Conservation (phyloP, 2,329 filamentous ascomycete species). For the Calonectria hongkongensis region DNA sequence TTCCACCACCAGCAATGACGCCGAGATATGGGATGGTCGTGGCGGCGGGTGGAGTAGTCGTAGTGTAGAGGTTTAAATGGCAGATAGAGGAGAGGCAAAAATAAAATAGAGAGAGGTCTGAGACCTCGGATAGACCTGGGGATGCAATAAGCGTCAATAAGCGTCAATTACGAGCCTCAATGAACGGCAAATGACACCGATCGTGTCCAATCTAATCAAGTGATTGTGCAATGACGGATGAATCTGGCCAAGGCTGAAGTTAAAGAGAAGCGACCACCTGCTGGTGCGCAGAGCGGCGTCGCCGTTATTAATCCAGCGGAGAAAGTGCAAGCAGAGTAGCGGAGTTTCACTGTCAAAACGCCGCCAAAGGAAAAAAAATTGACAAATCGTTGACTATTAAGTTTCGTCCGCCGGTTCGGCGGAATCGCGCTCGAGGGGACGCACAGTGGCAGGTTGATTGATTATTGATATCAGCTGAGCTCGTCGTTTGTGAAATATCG, state of each 20-base stretch:
- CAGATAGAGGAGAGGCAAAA: background rate
- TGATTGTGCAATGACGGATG: background rate
- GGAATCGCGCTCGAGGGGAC: background rate
- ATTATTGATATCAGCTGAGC: background rate
- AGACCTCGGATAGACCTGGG: background rate
- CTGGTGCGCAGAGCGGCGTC: constrained; percentile 1
- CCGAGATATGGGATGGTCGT: background rate
- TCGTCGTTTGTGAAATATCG: background rate
- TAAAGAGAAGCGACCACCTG: constrained; percentile 7
- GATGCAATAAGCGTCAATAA: constrained; percentile 4
- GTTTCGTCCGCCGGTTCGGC: constrained; percentile 3
- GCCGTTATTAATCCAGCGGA: constrained; percentile 21
- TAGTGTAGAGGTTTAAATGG: no score
- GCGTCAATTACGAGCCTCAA: background rate
- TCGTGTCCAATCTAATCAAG: constrained; percentile 6
- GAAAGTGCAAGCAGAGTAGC: constrained; percentile 19
- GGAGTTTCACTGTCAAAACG: constrained; percentile 34
- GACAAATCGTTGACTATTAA: background rate
- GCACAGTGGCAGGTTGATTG: background rate
- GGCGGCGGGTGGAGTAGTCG: background rate
- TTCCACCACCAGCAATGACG: constrained; percentile 1
- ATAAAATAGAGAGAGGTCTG: background rate
- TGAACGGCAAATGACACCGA: background rate
- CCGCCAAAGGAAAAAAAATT: constrained; percentile 12
- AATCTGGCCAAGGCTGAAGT: constrained; percentile 22